A percentile compares a stretch with the other conserved stretches of the same genome.
These are phyloP conservation scores for Melaleuca quinquenervia DNA, from an alignment of 345 rosid species.

Conservation along the genomic window DNA sequence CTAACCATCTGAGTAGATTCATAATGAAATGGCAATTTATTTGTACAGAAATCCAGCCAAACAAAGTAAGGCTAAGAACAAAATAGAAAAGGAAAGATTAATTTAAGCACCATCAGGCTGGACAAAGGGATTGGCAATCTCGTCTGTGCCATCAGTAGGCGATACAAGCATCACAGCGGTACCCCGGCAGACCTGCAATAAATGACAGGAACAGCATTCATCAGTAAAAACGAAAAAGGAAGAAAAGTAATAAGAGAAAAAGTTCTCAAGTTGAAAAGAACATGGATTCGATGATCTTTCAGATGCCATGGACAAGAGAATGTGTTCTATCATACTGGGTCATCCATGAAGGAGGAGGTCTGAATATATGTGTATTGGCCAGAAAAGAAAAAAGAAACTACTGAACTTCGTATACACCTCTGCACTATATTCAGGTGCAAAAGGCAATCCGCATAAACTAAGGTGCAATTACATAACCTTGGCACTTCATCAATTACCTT, in stretches of 20 bases:
- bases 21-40: not conserved
- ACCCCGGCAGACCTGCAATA: slow-evolving; percentile 82
- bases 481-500: not conserved
- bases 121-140: slow-evolving; percentile 89
- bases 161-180: slow-evolving; percentile 99
- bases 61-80: not conserved
- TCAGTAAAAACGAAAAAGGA: not conserved
- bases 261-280: not conserved
- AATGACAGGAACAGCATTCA: not conserved
- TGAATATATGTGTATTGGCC: not conserved
- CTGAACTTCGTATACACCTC: not conserved
- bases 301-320: not conserved
- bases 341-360: not conserved
- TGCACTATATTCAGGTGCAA: not conserved
- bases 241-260: not conserved
- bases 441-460: not conserved
- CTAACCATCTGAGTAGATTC: not conserved
- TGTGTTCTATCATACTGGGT: not conserved
- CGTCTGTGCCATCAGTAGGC: slow-evolving; percentile 96
- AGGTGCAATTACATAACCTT: not conserved
- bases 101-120: slow-evolving; percentile 81
- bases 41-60: not conserved
- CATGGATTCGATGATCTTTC: not conserved
- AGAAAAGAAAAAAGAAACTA: not conserved
- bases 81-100: not conserved